A percentile compares a stretch with the other conserved stretches of the same genome.
phyloP scores from a whole-genome alignment of 108 stramenopile species.

The Cyclotella sp. region DNA sequence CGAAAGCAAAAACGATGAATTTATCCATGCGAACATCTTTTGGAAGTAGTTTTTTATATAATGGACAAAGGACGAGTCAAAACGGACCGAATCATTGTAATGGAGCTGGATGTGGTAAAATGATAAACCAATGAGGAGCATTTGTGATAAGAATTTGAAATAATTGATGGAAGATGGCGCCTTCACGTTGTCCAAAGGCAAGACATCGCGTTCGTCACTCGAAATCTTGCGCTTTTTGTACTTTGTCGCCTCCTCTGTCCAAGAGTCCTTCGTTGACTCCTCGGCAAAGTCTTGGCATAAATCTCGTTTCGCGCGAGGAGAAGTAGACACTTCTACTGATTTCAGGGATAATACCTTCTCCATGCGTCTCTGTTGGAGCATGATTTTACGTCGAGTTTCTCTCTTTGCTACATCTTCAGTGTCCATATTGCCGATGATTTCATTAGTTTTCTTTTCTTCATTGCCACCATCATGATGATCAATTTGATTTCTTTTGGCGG shows the following conservation, averaged over 20 bases:
- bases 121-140: background rate
- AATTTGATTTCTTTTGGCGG: background rate
- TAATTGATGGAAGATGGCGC: background rate
- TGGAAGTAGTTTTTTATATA: background rate
- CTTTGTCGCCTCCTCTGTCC: no score
- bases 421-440: no score
- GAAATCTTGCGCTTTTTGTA: no score
- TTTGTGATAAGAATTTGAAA: background rate
- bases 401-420: background rate
- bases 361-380: conserved; percentile 19
- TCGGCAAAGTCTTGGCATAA: no score
- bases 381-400: conserved; percentile 19
- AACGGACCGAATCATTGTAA: background rate
- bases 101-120: conserved; percentile 3
- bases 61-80: background rate
- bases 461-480: no score
- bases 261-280: no score
- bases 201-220: no score
- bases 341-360: background rate
- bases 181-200: background rate
- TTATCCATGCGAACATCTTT: background rate
- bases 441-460: no score
- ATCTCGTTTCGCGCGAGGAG: background rate
- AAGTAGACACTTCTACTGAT: background rate
- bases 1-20: background rate